These are phyloP conservation scores for Aspergillus cejpii DNA, from an alignment of 2,329 filamentous ascomycete genomes.

Conservation along the genomic window DNA sequence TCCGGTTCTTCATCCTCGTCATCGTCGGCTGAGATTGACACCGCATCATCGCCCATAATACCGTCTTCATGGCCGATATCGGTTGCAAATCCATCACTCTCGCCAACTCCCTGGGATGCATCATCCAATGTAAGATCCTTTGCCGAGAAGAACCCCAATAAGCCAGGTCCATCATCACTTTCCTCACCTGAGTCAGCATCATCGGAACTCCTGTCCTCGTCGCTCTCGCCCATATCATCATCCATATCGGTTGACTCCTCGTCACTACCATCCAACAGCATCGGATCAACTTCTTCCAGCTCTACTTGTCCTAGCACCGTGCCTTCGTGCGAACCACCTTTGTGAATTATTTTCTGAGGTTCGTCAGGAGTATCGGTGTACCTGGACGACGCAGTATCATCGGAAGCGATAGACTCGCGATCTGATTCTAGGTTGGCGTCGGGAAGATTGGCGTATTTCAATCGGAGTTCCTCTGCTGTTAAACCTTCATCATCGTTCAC, in stretches of 20 bases:
- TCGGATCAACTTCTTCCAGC: slow-evolving; percentile 41
- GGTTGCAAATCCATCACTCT: slow-evolving; percentile 39
- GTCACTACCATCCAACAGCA: slow-evolving; percentile 43
- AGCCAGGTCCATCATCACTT: slow-evolving; percentile 34
- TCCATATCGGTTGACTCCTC: slow-evolving; percentile 45
- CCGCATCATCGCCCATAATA: slow-evolving; percentile 24
- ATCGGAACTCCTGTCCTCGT: slow-evolving; percentile 45
- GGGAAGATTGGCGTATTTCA: slow-evolving; percentile 43
- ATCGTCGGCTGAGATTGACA: slow-evolving; percentile 17
- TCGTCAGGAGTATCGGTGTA: slow-evolving; percentile 16
- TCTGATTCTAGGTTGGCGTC: slow-evolving; percentile 19
- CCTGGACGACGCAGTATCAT: slow-evolving; percentile 15
- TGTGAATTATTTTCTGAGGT: slow-evolving; percentile 18
- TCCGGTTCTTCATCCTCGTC: slow-evolving; percentile 25
- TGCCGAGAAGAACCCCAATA: slow-evolving; percentile 45
- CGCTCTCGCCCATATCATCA: slow-evolving; percentile 44
- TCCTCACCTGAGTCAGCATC: slow-evolving; percentile 45
- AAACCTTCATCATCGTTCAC: slow-evolving; percentile 41
- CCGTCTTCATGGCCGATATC: slow-evolving; percentile 25
- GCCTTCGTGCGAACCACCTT: slow-evolving; percentile 20
- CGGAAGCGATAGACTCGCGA: slow-evolving; percentile 22
- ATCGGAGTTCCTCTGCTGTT: slow-evolving; percentile 43
- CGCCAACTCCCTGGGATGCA: slow-evolving; percentile 15
- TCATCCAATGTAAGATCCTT: slow-evolving; percentile 28
- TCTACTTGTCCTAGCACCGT: slow-evolving; percentile 20